Percentiles rank a stretch among this genome's conserved stretches.
phyloP scores from a whole-genome alignment of 495 filamentous ascomycete species.

The Neurospora intermedia region DNA sequence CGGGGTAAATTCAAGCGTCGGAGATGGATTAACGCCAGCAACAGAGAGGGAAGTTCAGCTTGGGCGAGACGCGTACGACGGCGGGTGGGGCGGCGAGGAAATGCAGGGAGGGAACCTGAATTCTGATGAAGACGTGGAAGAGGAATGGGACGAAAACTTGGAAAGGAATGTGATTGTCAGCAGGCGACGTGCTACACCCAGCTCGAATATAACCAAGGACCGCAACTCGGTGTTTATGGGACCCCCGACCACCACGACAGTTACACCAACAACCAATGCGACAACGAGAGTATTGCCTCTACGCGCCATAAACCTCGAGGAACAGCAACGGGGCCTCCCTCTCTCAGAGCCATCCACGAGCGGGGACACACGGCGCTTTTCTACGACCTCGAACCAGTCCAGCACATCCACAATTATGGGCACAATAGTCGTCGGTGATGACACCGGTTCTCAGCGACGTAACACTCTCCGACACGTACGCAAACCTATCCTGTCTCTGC shows the following conservation, averaged over 20 bases:
- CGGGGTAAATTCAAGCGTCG: conserved; percentile 31
- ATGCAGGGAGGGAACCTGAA: not conserved
- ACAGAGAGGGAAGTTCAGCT: conserved; percentile 26
- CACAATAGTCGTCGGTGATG: conserved; percentile 49
- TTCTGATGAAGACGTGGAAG: conserved; percentile 29
- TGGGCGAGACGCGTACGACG: conserved; percentile 30
- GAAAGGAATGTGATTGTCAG: conserved; percentile 47
- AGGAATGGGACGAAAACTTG: conserved; percentile 46
- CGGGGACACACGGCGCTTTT: conserved; percentile 42
- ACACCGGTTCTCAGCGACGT: conserved; percentile 43
- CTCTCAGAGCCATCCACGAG: conserved; percentile 33
- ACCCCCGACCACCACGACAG: conserved; percentile 22
- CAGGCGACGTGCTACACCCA: conserved; percentile 32
- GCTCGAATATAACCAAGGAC: conserved; percentile 8
- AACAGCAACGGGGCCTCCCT: conserved; percentile 20
- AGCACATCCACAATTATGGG: conserved; percentile 58
- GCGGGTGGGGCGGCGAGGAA: conserved; percentile 28
- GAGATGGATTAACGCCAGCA: conserved; percentile 26
- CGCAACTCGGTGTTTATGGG: conserved; percentile 33
- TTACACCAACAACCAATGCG: conserved; percentile 29
- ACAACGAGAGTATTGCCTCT: conserved; percentile 27
- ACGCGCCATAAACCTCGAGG: conserved; percentile 36
- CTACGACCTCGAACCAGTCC: conserved; percentile 48
- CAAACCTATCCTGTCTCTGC: conserved; percentile 39
- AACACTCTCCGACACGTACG: conserved; percentile 59